A percentile compares a stretch with the other conserved stretches of the same genome.
Evolutionary conservation across 2,329 filamentous ascomycete species (phyloP).

Genomic region (Teratosphaeria destructans): DNA sequence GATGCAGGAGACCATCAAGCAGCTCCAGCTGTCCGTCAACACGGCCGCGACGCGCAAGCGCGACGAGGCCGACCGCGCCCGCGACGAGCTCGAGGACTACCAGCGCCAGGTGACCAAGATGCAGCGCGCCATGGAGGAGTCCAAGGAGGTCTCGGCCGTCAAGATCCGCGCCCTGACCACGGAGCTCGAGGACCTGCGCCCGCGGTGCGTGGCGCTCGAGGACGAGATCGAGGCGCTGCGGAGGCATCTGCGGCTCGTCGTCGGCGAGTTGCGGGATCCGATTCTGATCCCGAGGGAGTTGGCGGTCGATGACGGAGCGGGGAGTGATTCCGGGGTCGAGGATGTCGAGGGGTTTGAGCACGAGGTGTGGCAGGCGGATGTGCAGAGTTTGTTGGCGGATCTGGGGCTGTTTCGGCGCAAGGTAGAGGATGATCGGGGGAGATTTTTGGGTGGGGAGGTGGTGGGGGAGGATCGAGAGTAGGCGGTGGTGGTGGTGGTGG

Average conservation of each 20-base stretch:
- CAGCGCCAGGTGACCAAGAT: constrained; percentile 80
- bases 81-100: constrained; percentile 86
- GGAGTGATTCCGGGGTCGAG: constrained; percentile 43
- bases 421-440: constrained; percentile 67
- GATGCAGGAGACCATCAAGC: constrained; percentile 91
- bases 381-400: constrained; percentile 74
- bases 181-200: constrained; percentile 40
- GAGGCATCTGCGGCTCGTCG: constrained; percentile 75
- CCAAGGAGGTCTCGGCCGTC: constrained; percentile 76
- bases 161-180: constrained; percentile 74
- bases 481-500: not conserved
- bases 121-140: constrained; percentile 95
- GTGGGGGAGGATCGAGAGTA: not conserved
- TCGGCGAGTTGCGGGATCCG: constrained; percentile 81
- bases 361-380: constrained; percentile 58
- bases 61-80: constrained; percentile 59
- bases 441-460: constrained; percentile 36
- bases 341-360: constrained; percentile 31
- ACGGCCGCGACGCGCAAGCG: constrained; percentile 54
- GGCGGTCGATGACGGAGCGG: constrained; percentile 18
- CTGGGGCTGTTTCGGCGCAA: constrained; percentile 72
- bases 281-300: constrained; percentile 51
- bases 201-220: constrained; percentile 47
- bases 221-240: constrained; percentile 75
- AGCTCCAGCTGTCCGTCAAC: constrained; percentile 64